phyloP scores from a whole-genome alignment of 768 basidiomycete species.

The Rhodotorula diobovata region DNA sequence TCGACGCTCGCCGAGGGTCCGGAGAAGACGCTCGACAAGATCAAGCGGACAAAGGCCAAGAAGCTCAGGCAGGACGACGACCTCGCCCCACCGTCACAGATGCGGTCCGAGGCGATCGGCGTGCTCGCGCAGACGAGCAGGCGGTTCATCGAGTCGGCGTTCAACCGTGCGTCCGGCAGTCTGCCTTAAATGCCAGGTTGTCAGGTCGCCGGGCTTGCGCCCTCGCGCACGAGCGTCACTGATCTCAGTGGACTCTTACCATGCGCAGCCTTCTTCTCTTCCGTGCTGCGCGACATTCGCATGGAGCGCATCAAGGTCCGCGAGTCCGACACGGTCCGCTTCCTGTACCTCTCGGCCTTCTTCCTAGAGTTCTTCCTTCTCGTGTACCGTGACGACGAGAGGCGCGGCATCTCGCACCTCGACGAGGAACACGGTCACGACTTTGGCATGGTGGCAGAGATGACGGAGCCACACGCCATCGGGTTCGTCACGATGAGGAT shows the following conservation, averaged over 20 bases:
- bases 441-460: slow-evolving; percentile 63
- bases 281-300: slow-evolving; percentile 84
- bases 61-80: slow-evolving; percentile 51
- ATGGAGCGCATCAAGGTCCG: slow-evolving; percentile 85
- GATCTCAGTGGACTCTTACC: too few species aligned
- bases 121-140: slow-evolving; percentile 63
- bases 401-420: slow-evolving; percentile 30
- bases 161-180: slow-evolving; percentile 65
- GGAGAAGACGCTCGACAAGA: slow-evolving; percentile 65
- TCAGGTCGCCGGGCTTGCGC: too few species aligned
- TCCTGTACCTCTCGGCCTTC: slow-evolving; percentile 83
- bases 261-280: slow-evolving; percentile 74
- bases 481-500: slow-evolving; percentile 85
- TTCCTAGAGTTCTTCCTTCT: slow-evolving; percentile 82
- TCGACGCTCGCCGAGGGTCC: slow-evolving; percentile 68
- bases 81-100: slow-evolving; percentile 43
- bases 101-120: slow-evolving; percentile 47
- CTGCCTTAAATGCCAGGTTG: too few species aligned
- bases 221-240: too few species aligned
- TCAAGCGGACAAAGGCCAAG: slow-evolving; percentile 60
- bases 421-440: slow-evolving; percentile 43
- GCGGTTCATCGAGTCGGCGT: slow-evolving; percentile 73
- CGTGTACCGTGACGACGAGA: slow-evolving; percentile 53
- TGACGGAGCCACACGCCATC: slow-evolving; percentile 80
- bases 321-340: slow-evolving; percentile 88